Percentiles rank a stretch among this genome's conserved stretches.
phyloP scores from a whole-genome alignment of 352 stramenopile species.

The Pythium phragmitis region DNA sequence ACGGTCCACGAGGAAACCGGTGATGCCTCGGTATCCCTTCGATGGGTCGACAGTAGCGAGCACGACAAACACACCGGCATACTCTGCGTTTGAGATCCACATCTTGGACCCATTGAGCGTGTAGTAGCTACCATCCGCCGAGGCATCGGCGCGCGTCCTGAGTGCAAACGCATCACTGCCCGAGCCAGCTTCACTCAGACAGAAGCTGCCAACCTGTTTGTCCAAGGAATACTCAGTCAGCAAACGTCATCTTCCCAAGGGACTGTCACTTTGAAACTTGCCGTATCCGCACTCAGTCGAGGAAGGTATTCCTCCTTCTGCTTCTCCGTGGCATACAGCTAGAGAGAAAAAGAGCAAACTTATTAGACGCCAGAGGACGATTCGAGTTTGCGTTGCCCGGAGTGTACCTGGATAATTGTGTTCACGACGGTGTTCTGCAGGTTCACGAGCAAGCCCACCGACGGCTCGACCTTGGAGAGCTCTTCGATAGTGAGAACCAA shows the following conservation, averaged over 20 bases:
- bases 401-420: constrained; percentile 90
- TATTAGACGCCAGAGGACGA: background rate
- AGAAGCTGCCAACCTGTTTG: constrained; percentile 93
- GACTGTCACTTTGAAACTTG: constrained; percentile 19
- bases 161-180: constrained; percentile 96
- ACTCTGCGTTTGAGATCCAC: constrained; percentile 97
- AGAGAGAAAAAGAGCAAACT: background rate
- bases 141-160: constrained; percentile 89
- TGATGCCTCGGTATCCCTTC: constrained; percentile 97
- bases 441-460: constrained; percentile 93
- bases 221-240: background rate
- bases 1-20: constrained; percentile 97
- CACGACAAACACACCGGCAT: constrained; percentile 95
- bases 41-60: constrained; percentile 94
- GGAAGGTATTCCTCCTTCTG: constrained; percentile 90
- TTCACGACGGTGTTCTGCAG: constrained; percentile 96
- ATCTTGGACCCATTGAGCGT: constrained; percentile 97
- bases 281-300: constrained; percentile 73
- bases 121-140: constrained; percentile 91
- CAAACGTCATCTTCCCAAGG: background rate
- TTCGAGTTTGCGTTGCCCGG: background rate
- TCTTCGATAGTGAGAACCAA: constrained; percentile 96
- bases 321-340: constrained; percentile 69
- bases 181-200: constrained; percentile 92
- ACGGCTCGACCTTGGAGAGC: constrained; percentile 95